Base-by-base conservation (phyloP, 768 basidiomycete species). In the Lanmaoa pseudosensibilis region DNA sequence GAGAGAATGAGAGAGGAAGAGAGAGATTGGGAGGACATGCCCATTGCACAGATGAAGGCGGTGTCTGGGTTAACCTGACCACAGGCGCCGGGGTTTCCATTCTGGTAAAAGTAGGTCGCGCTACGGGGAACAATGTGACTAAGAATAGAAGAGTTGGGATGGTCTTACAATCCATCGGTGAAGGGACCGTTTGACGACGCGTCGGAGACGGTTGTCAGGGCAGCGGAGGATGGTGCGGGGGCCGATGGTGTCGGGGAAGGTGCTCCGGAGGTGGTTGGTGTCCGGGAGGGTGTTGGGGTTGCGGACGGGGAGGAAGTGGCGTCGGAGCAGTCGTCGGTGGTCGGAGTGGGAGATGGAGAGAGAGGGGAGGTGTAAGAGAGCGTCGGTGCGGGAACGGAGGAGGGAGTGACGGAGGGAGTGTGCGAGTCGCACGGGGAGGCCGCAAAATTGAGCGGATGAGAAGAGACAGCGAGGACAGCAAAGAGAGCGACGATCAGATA, bases 51-150 rank as follows among this genome's bases (percentile, higher is more conserved):
- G 63, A 91, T 79, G 37, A 76, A 49, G 61, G 76, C 85, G 27
- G 15, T 63, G 73, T 96, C 94, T 2, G 65, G 55, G 78, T 83
- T 69, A 34, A 74, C 65, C 32, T 51, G 60, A 44, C 94, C 95
- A 71, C 95, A 97, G 7, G 91, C 89, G 52, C 94, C 94, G 9
- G 89, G 77, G 38, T 77, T 77, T 46, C 87, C 88, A 46, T 82
- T 74, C 77, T 92, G 90, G 73, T 77, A 81, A 77, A 80, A 92
- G 70, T 71, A 88, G 3, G 86, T 88, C 37, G 81, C 86, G 57
- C 84, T 85, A 34, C 32, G 52, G 47, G 18, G 34, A 16, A 50
- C 16, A 30, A 55, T 52, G 16, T 57, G 56, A 12, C 15, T 10
- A 33, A 4, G n/a, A 25, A n/a, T 25, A 21, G 50, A 21, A 21